These are phyloP conservation scores for Ophiorrhiza pumila DNA, from an alignment of 257 asterid genomes.

Conservation along the genomic window DNA sequence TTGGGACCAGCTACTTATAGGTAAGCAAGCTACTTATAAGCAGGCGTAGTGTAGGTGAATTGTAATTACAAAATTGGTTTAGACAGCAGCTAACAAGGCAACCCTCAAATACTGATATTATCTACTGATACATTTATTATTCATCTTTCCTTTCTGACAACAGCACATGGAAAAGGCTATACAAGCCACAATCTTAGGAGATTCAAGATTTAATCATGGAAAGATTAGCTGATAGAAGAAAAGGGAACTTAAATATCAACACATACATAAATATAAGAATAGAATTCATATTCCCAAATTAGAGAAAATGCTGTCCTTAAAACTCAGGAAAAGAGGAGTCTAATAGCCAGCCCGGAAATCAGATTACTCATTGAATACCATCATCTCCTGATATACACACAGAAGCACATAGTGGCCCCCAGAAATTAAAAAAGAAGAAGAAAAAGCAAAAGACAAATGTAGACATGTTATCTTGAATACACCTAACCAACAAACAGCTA, in stretches of 20 bases:
- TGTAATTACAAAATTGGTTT: background rate
- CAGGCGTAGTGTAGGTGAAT: background rate
- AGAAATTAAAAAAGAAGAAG: background rate
- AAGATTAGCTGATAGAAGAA: background rate
- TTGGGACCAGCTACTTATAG: too few species aligned
- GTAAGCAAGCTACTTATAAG: too few species aligned
- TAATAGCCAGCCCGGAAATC: background rate
- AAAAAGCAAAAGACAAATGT: background rate
- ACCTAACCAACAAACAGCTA: background rate
- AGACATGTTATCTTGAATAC: background rate
- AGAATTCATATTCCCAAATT: background rate
- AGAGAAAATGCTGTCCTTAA: background rate
- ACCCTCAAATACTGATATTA: background rate
- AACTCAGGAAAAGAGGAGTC: background rate
- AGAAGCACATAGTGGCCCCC: background rate
- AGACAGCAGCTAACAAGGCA: background rate
- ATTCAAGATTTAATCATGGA: background rate
- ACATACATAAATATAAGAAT: background rate
- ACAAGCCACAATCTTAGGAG: background rate
- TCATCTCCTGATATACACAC: background rate
- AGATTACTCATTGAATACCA: background rate
- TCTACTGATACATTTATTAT: background rate
- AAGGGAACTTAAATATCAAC: constrained; percentile 3
- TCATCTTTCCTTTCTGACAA: background rate
- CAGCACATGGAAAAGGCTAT: background rate